Evolutionary conservation across 495 filamentous ascomycete species (phyloP), one percentile per base, ranked within the genome.

Genomic region (Tuber aestivum): DNA sequence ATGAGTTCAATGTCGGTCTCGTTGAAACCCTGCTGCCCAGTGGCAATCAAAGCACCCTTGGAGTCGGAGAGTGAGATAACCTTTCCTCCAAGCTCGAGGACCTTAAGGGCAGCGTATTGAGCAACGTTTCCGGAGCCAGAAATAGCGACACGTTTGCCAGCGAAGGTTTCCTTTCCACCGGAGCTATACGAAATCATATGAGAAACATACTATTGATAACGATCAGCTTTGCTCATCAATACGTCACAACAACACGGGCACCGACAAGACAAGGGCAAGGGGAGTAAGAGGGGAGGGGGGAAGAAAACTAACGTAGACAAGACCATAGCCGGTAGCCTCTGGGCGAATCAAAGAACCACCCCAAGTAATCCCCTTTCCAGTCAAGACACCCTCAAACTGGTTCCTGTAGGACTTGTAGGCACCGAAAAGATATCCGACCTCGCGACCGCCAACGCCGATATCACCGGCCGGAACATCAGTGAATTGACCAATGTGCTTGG

Each of bases 111-210:
- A 32, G 95, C 94, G 88, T 94, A 98, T 87, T 99, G 95, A 71
- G 95, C 95, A 71, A 99, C 95, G 87, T 99, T 99, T 75, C 95
- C 95, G 77, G 95, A 98, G 73, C 95, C 95, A 68, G 95, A 97
- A 86, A 99, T 92, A 83, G 94, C 93, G 75, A 99, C 95, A 69
- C 91, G 91, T 88, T 98, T 98, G 84, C 94, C 95, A 72, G 88
- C 85, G 89, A 97, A 96, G 81, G 88, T 89, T 84, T 96, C 93
- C 84, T 92, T 90, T 85, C 94, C 94, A 75, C 87, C 86, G 38
- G 89, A 88, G 80, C 91, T 93, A 85, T 97, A 90, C 82, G 89
- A 87, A 85, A 98, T 93, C 95, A 99, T 99, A 88, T 97, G 94
- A 79, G 92, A 87, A 84, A 97, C 93, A 84, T 97, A 98, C 76